These are phyloP conservation scores for Talaromyces sp. DNA, from an alignment of 2,329 filamentous ascomycete species.

Conservation along the genomic window DNA sequence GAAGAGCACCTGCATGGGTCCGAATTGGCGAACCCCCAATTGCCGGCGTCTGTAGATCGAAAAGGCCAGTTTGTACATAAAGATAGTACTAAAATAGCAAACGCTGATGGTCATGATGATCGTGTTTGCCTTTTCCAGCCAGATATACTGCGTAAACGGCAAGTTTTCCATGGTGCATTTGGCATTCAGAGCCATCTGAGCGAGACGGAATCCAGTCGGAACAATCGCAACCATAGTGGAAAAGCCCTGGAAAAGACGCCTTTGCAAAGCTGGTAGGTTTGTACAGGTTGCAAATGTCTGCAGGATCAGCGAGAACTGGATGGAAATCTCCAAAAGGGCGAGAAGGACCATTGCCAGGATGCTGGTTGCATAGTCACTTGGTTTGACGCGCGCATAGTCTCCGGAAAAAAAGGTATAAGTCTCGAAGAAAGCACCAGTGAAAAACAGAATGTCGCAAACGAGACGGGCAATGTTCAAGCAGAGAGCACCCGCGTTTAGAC, in stretches of 20 bases:
- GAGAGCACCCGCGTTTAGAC: constrained; percentile 61
- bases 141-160: constrained; percentile 25
- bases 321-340: constrained; percentile 49
- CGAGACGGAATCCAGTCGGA: constrained; percentile 51
- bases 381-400: constrained; percentile 50
- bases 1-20: constrained; percentile 62
- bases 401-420: constrained; percentile 56
- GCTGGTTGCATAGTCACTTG: constrained; percentile 41
- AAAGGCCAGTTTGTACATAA: constrained; percentile 56
- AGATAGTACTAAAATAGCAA: constrained; percentile 58
- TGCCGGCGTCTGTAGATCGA: constrained; percentile 52
- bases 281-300: constrained; percentile 61
- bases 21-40: constrained; percentile 57
- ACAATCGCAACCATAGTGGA: constrained; percentile 48
- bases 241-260: constrained; percentile 40
- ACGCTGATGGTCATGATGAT: constrained; percentile 53
- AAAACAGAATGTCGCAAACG: constrained; percentile 45
- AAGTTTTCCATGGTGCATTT: constrained; percentile 30
- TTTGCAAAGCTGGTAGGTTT: constrained; percentile 41
- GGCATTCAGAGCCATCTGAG: constrained; percentile 46
- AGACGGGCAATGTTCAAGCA: constrained; percentile 55
- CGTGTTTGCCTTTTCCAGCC: constrained; percentile 42
- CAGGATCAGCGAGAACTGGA: constrained; percentile 57
- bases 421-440: constrained; percentile 55
- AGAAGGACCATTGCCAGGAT: constrained; percentile 47